phyloP scores from a whole-genome alignment of 768 basidiomycete species.

The Hydnomerulius pinastri region DNA sequence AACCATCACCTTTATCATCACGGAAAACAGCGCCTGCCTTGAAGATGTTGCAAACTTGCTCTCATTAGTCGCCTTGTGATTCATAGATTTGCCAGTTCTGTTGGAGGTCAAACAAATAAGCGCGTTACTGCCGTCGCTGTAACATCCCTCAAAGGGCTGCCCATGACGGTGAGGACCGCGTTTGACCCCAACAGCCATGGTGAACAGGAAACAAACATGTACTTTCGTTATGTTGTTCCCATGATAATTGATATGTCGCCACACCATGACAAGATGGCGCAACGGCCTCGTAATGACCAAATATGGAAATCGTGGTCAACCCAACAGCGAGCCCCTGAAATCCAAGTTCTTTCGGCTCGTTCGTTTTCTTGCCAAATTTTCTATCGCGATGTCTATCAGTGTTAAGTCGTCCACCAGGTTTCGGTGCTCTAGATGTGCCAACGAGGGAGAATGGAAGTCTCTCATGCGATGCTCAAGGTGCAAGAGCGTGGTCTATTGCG shows the following conservation, averaged over 20 bases:
- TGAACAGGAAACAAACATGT: too few species aligned
- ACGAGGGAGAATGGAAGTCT: slow-evolving; percentile 12
- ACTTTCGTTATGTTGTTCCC: too few species aligned
- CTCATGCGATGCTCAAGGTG: slow-evolving; percentile 30
- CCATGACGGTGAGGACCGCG: too few species aligned
- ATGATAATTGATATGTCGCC: too few species aligned
- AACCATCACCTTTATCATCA: too few species aligned
- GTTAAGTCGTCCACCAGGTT: neutral
- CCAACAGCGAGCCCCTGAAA: neutral
- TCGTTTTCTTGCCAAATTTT: neutral
- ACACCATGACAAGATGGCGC: neutral
- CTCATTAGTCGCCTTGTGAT: too few species aligned
- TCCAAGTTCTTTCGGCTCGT: neutral
- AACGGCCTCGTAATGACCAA: neutral
- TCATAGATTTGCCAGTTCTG: too few species aligned
- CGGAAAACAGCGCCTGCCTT: too few species aligned
- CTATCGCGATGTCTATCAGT: neutral
- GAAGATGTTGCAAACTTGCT: too few species aligned
- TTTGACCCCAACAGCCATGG: neutral
- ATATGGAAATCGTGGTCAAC: neutral
- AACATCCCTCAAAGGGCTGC: too few species aligned
- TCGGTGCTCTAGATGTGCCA: slow-evolving; percentile 15
- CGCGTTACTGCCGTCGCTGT: too few species aligned
- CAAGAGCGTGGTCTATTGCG: slow-evolving; percentile 25
- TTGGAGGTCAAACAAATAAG: too few species aligned